phyloP scores from a whole-genome alignment of 306 rosid genomes.

The Glycine soja region DNA sequence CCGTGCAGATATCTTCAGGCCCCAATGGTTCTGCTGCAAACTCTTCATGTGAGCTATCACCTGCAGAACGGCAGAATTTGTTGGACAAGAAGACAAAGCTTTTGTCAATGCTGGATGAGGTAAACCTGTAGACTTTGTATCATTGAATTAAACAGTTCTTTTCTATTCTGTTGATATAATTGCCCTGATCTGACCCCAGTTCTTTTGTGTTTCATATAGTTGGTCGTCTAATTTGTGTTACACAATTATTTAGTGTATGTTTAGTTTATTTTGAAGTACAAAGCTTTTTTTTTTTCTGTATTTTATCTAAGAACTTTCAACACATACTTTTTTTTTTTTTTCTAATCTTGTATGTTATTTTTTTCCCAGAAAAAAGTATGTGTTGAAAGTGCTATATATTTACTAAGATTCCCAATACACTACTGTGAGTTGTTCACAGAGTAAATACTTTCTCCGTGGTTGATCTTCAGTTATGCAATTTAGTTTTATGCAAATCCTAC shows the following conservation, averaged over 20 bases:
- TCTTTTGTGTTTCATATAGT: background rate
- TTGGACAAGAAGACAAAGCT: constrained; percentile 80
- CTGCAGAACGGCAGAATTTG: constrained; percentile 72
- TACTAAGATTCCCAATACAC: background rate
- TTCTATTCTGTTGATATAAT: background rate
- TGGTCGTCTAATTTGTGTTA: constrained; percentile 23
- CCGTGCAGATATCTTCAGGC: constrained; percentile 55
- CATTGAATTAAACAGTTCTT: background rate
- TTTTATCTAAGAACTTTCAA: background rate
- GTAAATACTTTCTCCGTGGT: no score
- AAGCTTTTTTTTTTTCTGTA: background rate
- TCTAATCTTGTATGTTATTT: no score
- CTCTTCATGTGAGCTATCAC: constrained; percentile 63
- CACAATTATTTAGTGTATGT: background rate
- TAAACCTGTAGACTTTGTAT: constrained; percentile 42
- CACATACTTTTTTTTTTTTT: no score
- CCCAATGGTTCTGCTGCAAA: constrained; percentile 56
- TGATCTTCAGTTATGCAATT: constrained; percentile 16
- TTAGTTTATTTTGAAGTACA: background rate
- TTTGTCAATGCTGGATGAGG: constrained; percentile 86
- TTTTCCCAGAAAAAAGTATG: no score
- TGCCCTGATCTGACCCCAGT: background rate
- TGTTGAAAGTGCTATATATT: constrained; percentile 10
- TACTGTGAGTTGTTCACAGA: constrained; percentile 1
- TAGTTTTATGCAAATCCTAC: background rate